Conservation (phyloP, 345 rosid species). For the Populus simonii region DNA sequence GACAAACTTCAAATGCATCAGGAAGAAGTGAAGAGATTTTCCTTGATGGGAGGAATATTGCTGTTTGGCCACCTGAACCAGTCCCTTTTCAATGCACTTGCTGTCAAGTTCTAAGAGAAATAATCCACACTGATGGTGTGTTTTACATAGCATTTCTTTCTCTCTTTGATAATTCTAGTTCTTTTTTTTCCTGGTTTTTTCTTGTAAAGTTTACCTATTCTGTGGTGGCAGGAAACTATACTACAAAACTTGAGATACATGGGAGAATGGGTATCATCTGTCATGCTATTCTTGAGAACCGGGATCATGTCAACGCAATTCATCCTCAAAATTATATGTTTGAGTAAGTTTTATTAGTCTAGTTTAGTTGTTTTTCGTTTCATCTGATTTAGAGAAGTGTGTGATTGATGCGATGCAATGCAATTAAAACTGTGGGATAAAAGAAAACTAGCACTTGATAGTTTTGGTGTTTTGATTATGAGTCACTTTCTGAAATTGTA, state of each 20-base stretch:
- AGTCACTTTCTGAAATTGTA: not conserved
- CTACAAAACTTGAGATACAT: constrained; percentile 55
- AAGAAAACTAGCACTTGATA: not conserved
- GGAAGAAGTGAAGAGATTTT: not conserved
- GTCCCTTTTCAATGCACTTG: constrained; percentile 38
- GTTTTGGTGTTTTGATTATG: not conserved
- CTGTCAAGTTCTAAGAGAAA: constrained; percentile 49
- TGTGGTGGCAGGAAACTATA: constrained; percentile 22
- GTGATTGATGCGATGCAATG: not conserved
- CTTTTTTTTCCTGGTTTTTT: not conserved
- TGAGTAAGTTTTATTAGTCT: constrained; percentile 36
- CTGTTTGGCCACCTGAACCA: constrained; percentile 30
- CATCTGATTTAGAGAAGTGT: not conserved
- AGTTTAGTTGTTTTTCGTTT: not conserved
- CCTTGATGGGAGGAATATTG: constrained; percentile 1
- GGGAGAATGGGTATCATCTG: constrained; percentile 53
- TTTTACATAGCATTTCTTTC: not conserved
- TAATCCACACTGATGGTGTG: constrained; percentile 50
- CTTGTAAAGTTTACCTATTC: no score
- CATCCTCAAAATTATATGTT: constrained; percentile 33
- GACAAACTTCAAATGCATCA: not conserved
- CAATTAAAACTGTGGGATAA: not conserved
- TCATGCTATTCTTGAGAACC: constrained; percentile 45
- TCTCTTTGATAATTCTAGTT: not conserved
- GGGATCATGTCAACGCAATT: not conserved